Base-by-base conservation (phyloP, 768 basidiomycete genomes). In the Phylloporus sp. region DNA sequence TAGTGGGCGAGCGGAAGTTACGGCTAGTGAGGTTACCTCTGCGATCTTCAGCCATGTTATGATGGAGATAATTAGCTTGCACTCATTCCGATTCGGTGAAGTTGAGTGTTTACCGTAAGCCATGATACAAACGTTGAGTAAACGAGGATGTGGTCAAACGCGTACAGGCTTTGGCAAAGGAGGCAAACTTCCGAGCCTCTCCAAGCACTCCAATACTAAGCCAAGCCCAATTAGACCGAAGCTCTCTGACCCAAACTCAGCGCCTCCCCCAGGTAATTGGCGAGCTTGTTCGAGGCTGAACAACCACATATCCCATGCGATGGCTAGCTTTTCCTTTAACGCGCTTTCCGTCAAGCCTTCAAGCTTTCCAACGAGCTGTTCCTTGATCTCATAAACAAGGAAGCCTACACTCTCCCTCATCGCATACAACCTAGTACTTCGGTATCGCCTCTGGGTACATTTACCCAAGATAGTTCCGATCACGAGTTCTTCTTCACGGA, bases 401-500 rank as follows among this genome's bases (percentile, higher is more conserved):
- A 72, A 73, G 12, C 62, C 65, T 5, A 79, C 66, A 53, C 88
- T 84, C 12, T 80, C 68, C 32, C 73, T 73, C 85, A 90, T 87
- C 11, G 82, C 74, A 47, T 82, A 74, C 49, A 78, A 75, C 24
- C 85, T 75, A 54, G 80, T 79, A 26, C 65, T 75, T 52, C 86
- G 73, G 75, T 78, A 84, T 29, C 82, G 70, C 51, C 74, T 76
- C 56, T 89, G 81, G 1, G 79, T 69, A 59, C 84, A 88, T 52
- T 82, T 82, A 2, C 81, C 85, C 40, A 89, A 68, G 50, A 92
- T 92, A 0, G 84, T 82, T 18, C 88, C 88, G 27, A 83, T 68
- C 2, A 89, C 84, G 22, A 90, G 75, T 59, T 92, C 90, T 45
- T 85, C 84, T 61, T 92, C 90, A 6, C 74, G 66, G 29, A 92